Percentiles rank a stretch among this genome's conserved stretches.
Evolutionary conservation across 164 flowering plant species (phyloP).

Genomic region (Sextonia rubra): DNA sequence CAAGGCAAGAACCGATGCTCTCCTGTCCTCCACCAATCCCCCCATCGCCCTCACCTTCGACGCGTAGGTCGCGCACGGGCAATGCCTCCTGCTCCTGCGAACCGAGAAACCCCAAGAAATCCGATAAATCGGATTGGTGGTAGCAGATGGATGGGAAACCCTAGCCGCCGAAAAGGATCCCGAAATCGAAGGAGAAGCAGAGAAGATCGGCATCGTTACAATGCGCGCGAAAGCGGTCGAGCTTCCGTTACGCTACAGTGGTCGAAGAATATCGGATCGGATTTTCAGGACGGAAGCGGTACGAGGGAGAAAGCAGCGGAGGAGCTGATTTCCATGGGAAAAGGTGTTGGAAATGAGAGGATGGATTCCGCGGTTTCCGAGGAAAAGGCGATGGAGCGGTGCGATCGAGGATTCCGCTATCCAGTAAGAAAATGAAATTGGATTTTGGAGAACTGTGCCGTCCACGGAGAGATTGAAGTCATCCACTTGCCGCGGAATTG

Average conservation of each 20-base stretch:
- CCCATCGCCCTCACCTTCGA: slow-evolving; percentile 29
- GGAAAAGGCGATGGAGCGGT: neutral
- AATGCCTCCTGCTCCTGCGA: slow-evolving; percentile 5
- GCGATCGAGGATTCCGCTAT: neutral
- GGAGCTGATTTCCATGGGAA: neutral
- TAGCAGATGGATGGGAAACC: slow-evolving; percentile 14
- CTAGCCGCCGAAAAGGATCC: slow-evolving; percentile 12
- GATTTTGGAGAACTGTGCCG: too few relatives aligned
- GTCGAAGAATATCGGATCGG: neutral
- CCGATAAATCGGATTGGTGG: neutral
- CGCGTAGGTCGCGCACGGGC: slow-evolving; percentile 6
- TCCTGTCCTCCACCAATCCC: slow-evolving; percentile 31
- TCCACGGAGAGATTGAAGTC: too few relatives aligned
- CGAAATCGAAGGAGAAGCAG: slow-evolving; percentile 17
- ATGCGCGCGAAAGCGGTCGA: neutral
- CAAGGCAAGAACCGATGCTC: slow-evolving; percentile 2
- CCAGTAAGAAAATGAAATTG: neutral
- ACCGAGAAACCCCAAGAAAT: slow-evolving; percentile 1
- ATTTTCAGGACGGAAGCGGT: neutral
- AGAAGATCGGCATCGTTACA: slow-evolving; percentile 15
- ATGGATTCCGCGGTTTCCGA: neutral
- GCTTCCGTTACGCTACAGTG: neutral
- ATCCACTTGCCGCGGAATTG: too few relatives aligned
- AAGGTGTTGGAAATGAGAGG: neutral
- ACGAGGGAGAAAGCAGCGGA: neutral